A percentile compares a stretch with the other conserved stretches of the same genome.
phyloP scores from a whole-genome alignment of 805 yeast genomes.

The Wickerhamiella cacticola region DNA sequence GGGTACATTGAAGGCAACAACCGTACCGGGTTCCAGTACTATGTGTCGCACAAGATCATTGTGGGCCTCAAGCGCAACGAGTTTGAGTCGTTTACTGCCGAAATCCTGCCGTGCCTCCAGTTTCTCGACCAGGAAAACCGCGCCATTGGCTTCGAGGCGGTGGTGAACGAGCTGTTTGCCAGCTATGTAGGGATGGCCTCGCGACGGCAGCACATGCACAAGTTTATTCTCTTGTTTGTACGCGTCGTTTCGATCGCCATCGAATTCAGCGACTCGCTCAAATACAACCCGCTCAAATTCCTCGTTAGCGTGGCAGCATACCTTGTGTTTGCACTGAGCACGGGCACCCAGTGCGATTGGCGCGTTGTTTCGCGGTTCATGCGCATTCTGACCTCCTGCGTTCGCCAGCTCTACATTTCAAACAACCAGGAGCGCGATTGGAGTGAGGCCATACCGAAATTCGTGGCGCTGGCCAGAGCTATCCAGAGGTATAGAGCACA shows the following conservation, averaged over 20 bases:
- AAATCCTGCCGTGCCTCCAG: conserved; percentile 14
- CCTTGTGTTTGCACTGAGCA: background rate
- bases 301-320: conserved; percentile 3
- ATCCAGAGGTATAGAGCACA: background rate
- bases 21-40: conserved; percentile 8
- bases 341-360: background rate
- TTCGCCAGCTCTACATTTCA: background rate
- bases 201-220: background rate
- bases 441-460: background rate
- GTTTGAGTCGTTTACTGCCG: conserved; percentile 10
- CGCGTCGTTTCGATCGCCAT: background rate
- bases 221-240: conserved; percentile 7
- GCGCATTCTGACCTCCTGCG: background rate
- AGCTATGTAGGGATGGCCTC: conserved; percentile 9
- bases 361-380: background rate
- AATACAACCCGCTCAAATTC: conserved; percentile 9
- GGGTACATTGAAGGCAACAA: background rate
- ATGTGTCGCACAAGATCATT: conserved; percentile 15
- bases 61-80: conserved; percentile 10
- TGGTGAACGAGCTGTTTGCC: conserved; percentile 15
- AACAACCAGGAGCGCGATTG: background rate
- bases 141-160: conserved; percentile 13
- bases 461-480: conserved; percentile 1
- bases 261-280: conserved; percentile 9
- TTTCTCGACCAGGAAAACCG: background rate